Base-by-base conservation (phyloP, 169 alveolate species). In the Plasmodium fragile region DNA sequence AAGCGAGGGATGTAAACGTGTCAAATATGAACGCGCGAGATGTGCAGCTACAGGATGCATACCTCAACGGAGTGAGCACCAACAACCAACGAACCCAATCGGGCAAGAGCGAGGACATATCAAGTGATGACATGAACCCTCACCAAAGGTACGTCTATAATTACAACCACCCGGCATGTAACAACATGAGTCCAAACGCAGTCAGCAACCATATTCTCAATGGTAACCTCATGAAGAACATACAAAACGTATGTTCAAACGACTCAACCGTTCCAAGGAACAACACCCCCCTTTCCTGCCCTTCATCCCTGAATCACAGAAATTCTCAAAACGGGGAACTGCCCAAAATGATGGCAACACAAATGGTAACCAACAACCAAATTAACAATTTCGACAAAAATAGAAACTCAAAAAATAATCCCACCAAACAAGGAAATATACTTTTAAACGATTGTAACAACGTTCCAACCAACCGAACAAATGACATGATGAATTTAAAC, bases 111-210 rank as follows among this genome's bases (percentile, higher is more conserved):
- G 90, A 82, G 25, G 92, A 72, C 18, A 82, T 82, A 80, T 18
- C 69, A 28, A 49, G 32, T 43, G 81, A 92, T 39, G 71, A 78
- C 45, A 71, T 79, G 11, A 49, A 82, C 41, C 73, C 71, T 34
- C 80, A 92, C 41, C 78, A 81, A 28, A 49, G 32, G 25, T 81
- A 92, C 83, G 5, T 36, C 22, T 55, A 79, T 41, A 92, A 92
- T 59, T 75, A 80, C 81, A 8, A 79, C 71, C 39, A 5, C 11
- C 80, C 43, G 7, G 81, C 59, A 25, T 25, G 41, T n/a, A 80
- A 59, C 59, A 73, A 85, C 52, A 52, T 22, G 55, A 39, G 71
- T 32, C 28, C 28, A 4, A 53, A 39, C 70, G 18, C 55, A 81
- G n/a, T 49, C 39, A 81, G 8, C 36, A 65, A n/a, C 39, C 13